Evolutionary conservation across 1,284 basidiomycete genomes (phyloP).

Genomic region (Ceratobasidium sp.): DNA sequence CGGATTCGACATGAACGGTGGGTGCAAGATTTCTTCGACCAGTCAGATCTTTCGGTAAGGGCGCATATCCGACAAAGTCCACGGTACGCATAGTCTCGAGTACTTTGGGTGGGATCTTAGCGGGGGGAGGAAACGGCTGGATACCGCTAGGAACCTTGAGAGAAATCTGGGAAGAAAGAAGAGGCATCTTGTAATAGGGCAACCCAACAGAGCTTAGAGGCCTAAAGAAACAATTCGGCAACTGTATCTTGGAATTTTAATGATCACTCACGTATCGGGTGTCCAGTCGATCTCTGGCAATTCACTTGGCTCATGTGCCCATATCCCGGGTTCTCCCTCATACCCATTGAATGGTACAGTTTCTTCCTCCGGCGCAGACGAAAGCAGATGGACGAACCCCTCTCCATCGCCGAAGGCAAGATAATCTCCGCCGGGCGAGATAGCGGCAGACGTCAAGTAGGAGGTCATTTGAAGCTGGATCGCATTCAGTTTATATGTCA

Average conservation of each 20-base stretch:
- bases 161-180: constrained; percentile 81
- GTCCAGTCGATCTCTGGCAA: constrained; percentile 84
- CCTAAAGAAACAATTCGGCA: constrained; percentile 58
- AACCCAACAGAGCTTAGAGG: constrained; percentile 92
- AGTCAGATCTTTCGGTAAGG: constrained; percentile 83
- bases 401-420: constrained; percentile 93
- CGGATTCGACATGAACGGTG: constrained; percentile 63
- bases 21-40: constrained; percentile 84
- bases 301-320: constrained; percentile 81
- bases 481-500: not conserved
- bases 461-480: constrained; percentile 67
- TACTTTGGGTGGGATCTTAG: constrained; percentile 84
- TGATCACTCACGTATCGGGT: constrained; percentile 74
- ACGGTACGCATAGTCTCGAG: constrained; percentile 84
- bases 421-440: constrained; percentile 90
- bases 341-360: constrained; percentile 87
- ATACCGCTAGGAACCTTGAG: constrained; percentile 64
- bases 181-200: constrained; percentile 82
- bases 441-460: constrained; percentile 83
- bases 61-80: constrained; percentile 90
- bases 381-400: constrained; percentile 87
- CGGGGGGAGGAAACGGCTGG: constrained; percentile 70
- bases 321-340: constrained; percentile 84
- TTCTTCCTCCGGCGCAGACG: constrained; percentile 76
- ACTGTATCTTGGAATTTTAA: constrained; percentile 1